Evolutionary conservation across 768 basidiomycete genomes (phyloP).

Genomic region (Asterophora lycoperdoides): DNA sequence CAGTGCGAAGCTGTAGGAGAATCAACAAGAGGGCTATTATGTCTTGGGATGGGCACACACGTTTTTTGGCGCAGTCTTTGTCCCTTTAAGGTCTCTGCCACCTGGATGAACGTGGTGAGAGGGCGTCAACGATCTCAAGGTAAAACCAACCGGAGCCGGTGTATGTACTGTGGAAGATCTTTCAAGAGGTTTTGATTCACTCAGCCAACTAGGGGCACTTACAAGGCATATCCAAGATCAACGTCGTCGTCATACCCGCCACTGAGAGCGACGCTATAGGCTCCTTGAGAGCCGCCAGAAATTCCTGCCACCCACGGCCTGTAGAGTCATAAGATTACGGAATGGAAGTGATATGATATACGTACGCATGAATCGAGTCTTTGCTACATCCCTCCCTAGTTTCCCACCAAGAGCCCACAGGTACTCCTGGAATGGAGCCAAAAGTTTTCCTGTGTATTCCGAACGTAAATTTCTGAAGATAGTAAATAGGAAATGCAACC

Average conservation of each 20-base stretch:
- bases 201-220: constrained; percentile 29
- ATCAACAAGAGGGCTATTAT: background rate
- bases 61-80: constrained; percentile 78
- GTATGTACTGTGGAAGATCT: constrained; percentile 51
- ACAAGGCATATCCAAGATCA: constrained; percentile 81
- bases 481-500: constrained; percentile 6
- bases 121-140: background rate
- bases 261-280: constrained; percentile 82
- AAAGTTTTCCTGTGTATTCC: constrained; percentile 56
- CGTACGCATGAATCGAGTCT: constrained; percentile 85
- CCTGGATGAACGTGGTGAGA: constrained; percentile 36
- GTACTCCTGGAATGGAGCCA: constrained; percentile 75
- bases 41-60: constrained; percentile 44
- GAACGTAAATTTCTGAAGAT: background rate
- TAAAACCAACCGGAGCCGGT: constrained; percentile 64
- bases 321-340: constrained; percentile 1
- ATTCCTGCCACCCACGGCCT: constrained; percentile 89
- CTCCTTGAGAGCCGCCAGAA: constrained; percentile 57
- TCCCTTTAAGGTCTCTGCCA: constrained; percentile 84
- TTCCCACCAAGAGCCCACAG: constrained; percentile 83
- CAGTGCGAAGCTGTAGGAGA: constrained; percentile 72
- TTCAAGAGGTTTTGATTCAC: background rate
- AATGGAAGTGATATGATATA: constrained; percentile 5
- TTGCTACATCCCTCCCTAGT: constrained; percentile 63
- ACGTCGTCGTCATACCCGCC: constrained; percentile 89